phyloP scores from a whole-genome alignment of 139 green algal genomes.

The Volvox reticuliferus region DNA sequence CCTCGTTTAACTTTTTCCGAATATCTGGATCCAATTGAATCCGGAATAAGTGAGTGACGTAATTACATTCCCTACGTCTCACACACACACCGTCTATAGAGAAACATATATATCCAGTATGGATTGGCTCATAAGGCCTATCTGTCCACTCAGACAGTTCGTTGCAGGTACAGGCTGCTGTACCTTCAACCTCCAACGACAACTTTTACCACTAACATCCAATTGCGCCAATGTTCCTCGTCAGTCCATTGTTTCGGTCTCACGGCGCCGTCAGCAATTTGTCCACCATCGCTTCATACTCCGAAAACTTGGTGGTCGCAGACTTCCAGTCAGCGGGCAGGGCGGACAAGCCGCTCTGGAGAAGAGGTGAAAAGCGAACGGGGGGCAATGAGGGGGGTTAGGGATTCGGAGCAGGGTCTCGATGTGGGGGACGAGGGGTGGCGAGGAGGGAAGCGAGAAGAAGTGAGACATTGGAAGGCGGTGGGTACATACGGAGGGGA shows the following conservation, averaged over 20 bases:
- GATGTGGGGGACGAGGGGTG: neutral
- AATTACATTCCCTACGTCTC: no score
- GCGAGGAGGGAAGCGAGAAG: neutral
- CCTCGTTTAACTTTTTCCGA: no score
- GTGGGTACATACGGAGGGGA: neutral
- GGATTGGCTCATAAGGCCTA: no score
- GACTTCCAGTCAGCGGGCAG: conserved; percentile 34
- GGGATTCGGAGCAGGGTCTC: no score
- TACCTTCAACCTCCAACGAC: no score
- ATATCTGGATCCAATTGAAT: no score
- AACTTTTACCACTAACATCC: neutral
- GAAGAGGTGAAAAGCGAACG: neutral
- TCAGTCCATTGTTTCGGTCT: neutral
- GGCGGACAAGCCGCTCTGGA: neutral
- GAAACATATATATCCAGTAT: no score
- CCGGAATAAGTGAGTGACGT: no score
- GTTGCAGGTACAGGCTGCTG: no score
- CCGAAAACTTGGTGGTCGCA: neutral
- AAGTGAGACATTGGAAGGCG: neutral
- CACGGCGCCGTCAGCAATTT: conserved; percentile 29
- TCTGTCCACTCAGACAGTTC: no score
- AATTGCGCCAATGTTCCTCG: no score
- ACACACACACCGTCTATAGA: no score
- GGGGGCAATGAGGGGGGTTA: neutral
- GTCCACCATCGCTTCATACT: conserved; percentile 50